Evolutionary conservation across 2,329 filamentous ascomycete genomes (phyloP).

Genomic region (Colletotrichum acutatum): DNA sequence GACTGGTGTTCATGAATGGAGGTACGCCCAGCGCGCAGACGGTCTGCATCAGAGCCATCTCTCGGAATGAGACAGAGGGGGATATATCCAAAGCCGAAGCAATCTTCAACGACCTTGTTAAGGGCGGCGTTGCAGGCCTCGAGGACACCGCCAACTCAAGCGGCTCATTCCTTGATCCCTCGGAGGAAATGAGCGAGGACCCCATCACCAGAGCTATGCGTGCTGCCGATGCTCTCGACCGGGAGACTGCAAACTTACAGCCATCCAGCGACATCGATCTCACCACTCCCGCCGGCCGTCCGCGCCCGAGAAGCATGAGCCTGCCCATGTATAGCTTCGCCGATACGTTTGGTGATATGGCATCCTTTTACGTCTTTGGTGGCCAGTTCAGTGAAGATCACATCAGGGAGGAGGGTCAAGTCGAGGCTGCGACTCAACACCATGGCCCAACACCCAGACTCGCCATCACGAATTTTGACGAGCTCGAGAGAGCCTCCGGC

Average conservation of each 20-base stretch:
- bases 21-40: conserved; percentile 66
- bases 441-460: conserved; percentile 39
- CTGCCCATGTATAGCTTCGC: conserved; percentile 58
- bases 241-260: conserved; percentile 65
- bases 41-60: conserved; percentile 65
- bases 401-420: background rate
- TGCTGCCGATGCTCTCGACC: conserved; percentile 68
- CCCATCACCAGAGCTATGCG: conserved; percentile 66
- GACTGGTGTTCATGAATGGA: conserved; percentile 70
- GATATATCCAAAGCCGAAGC: conserved; percentile 60
- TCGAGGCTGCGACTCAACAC: background rate
- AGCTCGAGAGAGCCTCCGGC: conserved; percentile 89
- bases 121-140: conserved; percentile 58
- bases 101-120: conserved; percentile 62
- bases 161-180: conserved; percentile 9
- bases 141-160: conserved; percentile 26
- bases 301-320: conserved; percentile 60
- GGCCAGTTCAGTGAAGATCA: conserved; percentile 36
- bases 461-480: conserved; percentile 52
- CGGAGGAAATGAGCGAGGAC: conserved; percentile 48
- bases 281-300: conserved; percentile 47
- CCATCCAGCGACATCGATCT: conserved; percentile 60
- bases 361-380: conserved; percentile 62
- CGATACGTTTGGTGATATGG: conserved; percentile 55
- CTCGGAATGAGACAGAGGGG: conserved; percentile 61